A percentile compares a stretch with the other conserved stretches of the same genome.
Evolutionary conservation across 1,139 yeast species (phyloP).

Genomic region (Diutina catenulata): DNA sequence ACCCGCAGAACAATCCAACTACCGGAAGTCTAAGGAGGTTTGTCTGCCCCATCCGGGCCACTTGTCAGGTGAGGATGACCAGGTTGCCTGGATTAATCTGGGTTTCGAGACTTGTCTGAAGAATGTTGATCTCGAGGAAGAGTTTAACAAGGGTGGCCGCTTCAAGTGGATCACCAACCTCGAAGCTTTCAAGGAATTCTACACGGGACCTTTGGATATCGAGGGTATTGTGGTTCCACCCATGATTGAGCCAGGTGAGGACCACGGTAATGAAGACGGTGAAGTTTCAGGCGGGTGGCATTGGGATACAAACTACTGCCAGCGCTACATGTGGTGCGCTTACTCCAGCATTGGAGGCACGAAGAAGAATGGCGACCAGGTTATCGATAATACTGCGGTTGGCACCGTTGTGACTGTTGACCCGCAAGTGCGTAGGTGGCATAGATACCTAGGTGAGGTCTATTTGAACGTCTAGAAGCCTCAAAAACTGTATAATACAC

Average conservation of each 20-base stretch:
- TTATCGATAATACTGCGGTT: not conserved
- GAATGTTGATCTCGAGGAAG: constrained; percentile 6
- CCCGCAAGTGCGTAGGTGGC: not conserved
- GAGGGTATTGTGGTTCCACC: constrained; percentile 24
- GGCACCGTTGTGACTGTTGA: not conserved
- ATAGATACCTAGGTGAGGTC: constrained; percentile 1
- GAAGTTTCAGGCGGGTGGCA: too few species aligned
- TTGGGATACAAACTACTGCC: constrained; percentile 21
- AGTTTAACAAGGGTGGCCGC: constrained; percentile 7
- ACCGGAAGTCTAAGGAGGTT: constrained; percentile 18
- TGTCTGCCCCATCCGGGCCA: constrained; percentile 31
- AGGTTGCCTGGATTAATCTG: constrained; percentile 10
- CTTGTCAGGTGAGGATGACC: constrained; percentile 11
- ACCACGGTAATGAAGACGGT: too few species aligned
- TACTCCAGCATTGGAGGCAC: constrained; percentile 24
- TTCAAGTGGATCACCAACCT: constrained; percentile 10
- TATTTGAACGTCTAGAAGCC: too few species aligned
- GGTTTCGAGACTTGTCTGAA: constrained; percentile 8
- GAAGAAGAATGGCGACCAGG: too few species aligned
- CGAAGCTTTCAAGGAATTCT: constrained; percentile 17
- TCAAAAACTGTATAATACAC: too few species aligned
- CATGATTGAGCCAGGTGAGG: too few species aligned
- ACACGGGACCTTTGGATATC: constrained; percentile 14
- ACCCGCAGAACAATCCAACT: too few species aligned
- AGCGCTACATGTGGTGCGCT: constrained; percentile 28